phyloP scores from a whole-genome alignment of 306 rosid species.

The Castanea sativa region DNA sequence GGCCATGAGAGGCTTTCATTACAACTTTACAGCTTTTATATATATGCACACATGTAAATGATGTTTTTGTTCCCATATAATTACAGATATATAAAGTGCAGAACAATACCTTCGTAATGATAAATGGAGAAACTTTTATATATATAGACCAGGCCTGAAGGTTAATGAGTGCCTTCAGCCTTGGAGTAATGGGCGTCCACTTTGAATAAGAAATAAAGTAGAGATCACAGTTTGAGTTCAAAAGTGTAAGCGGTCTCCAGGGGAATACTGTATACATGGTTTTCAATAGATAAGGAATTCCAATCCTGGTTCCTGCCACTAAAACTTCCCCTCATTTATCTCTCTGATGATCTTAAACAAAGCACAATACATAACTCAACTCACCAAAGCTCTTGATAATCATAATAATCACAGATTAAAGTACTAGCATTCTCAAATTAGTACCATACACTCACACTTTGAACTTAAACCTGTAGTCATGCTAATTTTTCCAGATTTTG shows the following conservation, averaged over 20 bases:
- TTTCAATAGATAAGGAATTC: background rate
- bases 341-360: background rate
- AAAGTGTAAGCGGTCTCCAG: background rate
- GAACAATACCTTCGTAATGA: background rate
- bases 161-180: no score
- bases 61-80: constrained; percentile 15
- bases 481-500: background rate
- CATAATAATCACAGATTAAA: background rate
- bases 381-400: background rate
- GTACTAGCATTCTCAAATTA: background rate
- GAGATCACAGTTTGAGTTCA: no score
- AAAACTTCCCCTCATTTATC: background rate
- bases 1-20: constrained; percentile 16
- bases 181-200: no score
- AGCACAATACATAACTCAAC: background rate
- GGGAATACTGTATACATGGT: background rate
- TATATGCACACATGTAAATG: background rate
- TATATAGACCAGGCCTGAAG: no score
- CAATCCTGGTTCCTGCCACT: background rate
- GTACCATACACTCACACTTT: background rate
- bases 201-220: no score
- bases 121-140: background rate
- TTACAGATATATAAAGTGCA: constrained; percentile 7
- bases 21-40: constrained; percentile 8
- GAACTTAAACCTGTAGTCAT: background rate